Base-by-base conservation (phyloP, 2,329 filamentous ascomycete species). In the Arthrobotrys entomopaga region DNA sequence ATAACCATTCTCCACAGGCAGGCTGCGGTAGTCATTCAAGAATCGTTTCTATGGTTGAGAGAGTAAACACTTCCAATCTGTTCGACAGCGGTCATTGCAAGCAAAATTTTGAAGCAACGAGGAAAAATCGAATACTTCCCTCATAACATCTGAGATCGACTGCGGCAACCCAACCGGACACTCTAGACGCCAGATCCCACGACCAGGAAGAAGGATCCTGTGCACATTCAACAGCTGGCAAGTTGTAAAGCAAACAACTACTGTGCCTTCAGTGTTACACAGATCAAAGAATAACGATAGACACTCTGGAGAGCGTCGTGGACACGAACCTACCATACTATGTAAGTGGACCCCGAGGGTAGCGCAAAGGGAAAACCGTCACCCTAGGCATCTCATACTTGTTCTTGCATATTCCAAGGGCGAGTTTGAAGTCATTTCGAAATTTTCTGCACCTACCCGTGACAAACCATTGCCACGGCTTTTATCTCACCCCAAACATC, bases 211-310 rank as follows among this genome's bases (percentile, higher is more conserved):
- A 73, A 66, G 40, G 56, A 66, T 73, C 48, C 42, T 61, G 60
- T 57, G 38, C 60, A 56, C 65, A 60, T 19, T 66, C 48, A 73
- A 65, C 56, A 73, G 69, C 61, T 73, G 69, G 69, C 69, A 73
- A 26, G 48, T 60, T 22, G 13, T 65, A 65, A 57, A 65, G 69
- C 69, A 73, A 73, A 73, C 69, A 73, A 29, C 53, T n/a, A 50
- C 61, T 16, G 69, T 66, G 61, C 61, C 69, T 73, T 49, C 34
- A 49, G 69, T 49, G 69, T 73, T 73, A 73, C 69, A 73, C 67
- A 61, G 56, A 10, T 57, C 26, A 73, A 16, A 20, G 43, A 34
- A 50, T 26, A 46, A 29, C 42, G 26, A 49, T 24, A 53, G 43
- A 53, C 7, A 24, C 40, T 40, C 34, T 22, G 16, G 26, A 20